A percentile compares a stretch with the other conserved stretches of the same genome.
Conservation (phyloP, 1,284 basidiomycete genomes). For the Ustilago trichophora region DNA sequence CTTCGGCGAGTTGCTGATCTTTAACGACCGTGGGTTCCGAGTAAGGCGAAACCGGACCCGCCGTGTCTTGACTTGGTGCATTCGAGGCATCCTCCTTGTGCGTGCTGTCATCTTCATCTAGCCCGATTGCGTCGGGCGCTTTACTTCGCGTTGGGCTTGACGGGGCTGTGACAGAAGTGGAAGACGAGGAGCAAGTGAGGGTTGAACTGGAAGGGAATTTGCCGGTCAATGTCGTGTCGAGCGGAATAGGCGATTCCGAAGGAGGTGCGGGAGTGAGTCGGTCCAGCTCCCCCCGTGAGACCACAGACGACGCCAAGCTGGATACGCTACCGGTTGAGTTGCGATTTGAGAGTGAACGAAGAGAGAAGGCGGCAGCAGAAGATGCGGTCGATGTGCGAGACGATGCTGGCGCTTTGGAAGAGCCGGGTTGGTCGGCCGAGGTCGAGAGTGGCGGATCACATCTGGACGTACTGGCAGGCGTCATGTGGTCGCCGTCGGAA, state of each 20-base stretch:
- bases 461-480: background rate
- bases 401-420: slow-evolving; percentile 21
- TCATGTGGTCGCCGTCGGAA: slow-evolving; percentile 12
- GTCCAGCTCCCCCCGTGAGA: slow-evolving; percentile 19
- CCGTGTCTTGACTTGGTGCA: background rate
- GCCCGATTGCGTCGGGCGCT: background rate
- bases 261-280: slow-evolving; percentile 16
- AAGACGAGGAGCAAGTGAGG: slow-evolving; percentile 9
- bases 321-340: slow-evolving; percentile 49
- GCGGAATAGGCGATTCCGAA: slow-evolving; percentile 6
- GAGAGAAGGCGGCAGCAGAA: slow-evolving; percentile 50
- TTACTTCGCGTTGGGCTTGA: slow-evolving; percentile 10
- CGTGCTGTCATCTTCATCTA: background rate
- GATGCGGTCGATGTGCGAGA: slow-evolving; percentile 48
- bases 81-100: slow-evolving; percentile 2
- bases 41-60: background rate
- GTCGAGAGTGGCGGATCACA: slow-evolving; percentile 1
- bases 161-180: slow-evolving; percentile 22
- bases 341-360: slow-evolving; percentile 53
- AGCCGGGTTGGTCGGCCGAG: slow-evolving; percentile 5
- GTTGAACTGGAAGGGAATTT: slow-evolving; percentile 9
- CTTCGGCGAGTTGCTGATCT: background rate
- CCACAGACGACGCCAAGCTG: slow-evolving; percentile 37
- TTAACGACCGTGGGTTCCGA: background rate
- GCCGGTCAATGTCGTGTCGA: slow-evolving; percentile 1